A percentile compares a stretch with the other conserved stretches of the same genome.
Evolutionary conservation across 192 early-diverging fungal genomes (phyloP).

Genomic region (Coemansia asiatica): DNA sequence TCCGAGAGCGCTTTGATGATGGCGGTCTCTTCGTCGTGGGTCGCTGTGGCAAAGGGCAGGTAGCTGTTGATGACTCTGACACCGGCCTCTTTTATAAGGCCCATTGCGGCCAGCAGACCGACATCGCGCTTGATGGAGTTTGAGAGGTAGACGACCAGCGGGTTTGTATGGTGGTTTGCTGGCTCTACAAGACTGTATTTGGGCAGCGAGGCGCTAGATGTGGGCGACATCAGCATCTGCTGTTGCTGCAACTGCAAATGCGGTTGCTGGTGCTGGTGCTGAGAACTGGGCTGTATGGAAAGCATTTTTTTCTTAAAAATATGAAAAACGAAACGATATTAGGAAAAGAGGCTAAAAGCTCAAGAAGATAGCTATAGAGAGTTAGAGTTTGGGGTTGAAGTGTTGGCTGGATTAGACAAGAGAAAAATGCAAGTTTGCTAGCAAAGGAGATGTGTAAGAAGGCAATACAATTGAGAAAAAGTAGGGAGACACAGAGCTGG

Average conservation of each 20-base stretch:
- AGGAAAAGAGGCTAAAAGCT: not conserved
- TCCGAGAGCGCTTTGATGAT: constrained; percentile 21
- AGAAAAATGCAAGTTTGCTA: not conserved
- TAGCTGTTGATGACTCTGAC: constrained; percentile 44
- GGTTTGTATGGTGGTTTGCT: constrained; percentile 10
- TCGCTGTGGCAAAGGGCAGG: constrained; percentile 25
- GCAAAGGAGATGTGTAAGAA: not conserved
- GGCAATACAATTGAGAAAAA: not conserved
- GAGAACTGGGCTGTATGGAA: constrained; percentile 18
- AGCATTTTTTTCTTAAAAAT: constrained; percentile 23
- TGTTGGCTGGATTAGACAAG: constrained; percentile 3
- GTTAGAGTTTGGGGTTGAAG: not conserved
- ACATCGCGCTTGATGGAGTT: constrained; percentile 54
- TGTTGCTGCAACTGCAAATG: constrained; percentile 8
- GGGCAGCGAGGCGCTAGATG: constrained; percentile 12
- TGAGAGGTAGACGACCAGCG: constrained; percentile 43
- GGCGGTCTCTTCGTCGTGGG: constrained; percentile 23
- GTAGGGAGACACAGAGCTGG: not conserved
- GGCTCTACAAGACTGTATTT: constrained; percentile 34
- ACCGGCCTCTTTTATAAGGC: constrained; percentile 38
- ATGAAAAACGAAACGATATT: not conserved
- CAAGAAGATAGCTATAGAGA: constrained; percentile 8
- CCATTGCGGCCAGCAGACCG: constrained; percentile 49
- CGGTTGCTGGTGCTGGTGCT: not conserved
- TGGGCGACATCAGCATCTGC: constrained; percentile 17